A percentile compares a stretch with the other conserved stretches of the same genome.
phyloP scores from a whole-genome alignment of 495 filamentous ascomycete genomes.

The Barbatosphaeria neglecta region DNA sequence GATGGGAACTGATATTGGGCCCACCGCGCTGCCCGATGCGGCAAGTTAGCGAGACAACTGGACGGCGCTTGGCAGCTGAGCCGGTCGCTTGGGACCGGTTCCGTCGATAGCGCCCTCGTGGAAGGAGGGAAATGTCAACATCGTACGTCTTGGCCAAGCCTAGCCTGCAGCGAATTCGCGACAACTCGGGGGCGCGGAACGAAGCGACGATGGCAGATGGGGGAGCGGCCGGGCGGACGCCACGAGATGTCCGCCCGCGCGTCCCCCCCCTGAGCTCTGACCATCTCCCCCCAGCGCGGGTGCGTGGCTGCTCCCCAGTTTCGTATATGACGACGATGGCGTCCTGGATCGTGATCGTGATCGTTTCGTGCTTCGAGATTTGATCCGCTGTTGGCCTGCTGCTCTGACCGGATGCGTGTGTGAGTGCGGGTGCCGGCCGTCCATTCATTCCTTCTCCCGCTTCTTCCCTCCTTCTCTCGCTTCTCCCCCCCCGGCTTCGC shows the following conservation, averaged over 20 bases:
- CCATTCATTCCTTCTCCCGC: neutral
- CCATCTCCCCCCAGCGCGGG: too few relatives aligned
- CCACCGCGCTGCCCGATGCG: neutral
- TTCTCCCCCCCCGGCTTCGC: too few relatives aligned
- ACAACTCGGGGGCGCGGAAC: too few relatives aligned
- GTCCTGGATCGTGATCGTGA: neutral
- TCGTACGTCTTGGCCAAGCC: too few relatives aligned
- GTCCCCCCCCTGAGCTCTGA: neutral
- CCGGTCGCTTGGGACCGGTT: neutral
- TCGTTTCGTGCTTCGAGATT: neutral
- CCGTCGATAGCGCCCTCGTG: neutral
- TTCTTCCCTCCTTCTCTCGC: too few relatives aligned
- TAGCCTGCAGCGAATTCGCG: too few relatives aligned
- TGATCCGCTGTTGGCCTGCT: too few relatives aligned
- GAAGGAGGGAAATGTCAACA: neutral
- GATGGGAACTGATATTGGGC: neutral
- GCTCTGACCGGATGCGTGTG: neutral
- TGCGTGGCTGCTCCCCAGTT: too few relatives aligned
- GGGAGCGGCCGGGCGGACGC: too few relatives aligned
- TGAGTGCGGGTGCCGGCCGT: neutral
- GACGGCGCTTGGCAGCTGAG: neutral
- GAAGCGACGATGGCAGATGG: too few relatives aligned
- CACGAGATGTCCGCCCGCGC: neutral
- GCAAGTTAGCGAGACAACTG: neutral
- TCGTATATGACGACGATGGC: neutral